phyloP scores from a whole-genome alignment of 2,329 filamentous ascomycete genomes.

The Phialophora tarda region DNA sequence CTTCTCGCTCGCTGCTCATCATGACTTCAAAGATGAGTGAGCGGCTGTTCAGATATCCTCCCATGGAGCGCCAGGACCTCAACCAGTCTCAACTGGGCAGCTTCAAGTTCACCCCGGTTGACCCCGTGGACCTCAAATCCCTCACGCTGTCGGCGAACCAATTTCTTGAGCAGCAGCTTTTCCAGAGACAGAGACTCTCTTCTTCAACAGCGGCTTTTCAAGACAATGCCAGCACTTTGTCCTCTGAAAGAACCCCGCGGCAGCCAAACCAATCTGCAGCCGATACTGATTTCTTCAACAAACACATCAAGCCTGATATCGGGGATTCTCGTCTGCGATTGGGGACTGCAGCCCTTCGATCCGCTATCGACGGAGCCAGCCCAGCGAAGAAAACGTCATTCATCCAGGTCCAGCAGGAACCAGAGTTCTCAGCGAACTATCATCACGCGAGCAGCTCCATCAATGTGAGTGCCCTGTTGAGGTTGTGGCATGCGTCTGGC shows the following conservation, averaged over 20 bases:
- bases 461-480: conserved; percentile 21
- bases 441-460: neutral
- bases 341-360: conserved; percentile 35
- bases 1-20: neutral
- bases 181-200: conserved; percentile 1
- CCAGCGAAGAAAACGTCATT: conserved; percentile 22
- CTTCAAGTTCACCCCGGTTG: conserved; percentile 40
- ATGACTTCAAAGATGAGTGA: conserved; percentile 26
- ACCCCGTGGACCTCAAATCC: conserved; percentile 24
- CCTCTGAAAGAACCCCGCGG: neutral
- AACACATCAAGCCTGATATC: conserved; percentile 35
- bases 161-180: conserved; percentile 23
- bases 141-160: conserved; percentile 20
- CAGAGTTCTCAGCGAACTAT: neutral
- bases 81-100: conserved; percentile 39
- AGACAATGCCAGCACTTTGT: neutral
- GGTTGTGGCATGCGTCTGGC: neutral
- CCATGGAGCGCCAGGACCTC: conserved; percentile 40
- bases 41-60: conserved; percentile 36
- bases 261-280: conserved; percentile 2
- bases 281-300: conserved; percentile 36
- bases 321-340: conserved; percentile 35
- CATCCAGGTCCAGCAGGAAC: conserved; percentile 8
- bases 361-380: conserved; percentile 35
- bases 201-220: neutral